Base-by-base conservation (phyloP, 2,329 filamentous ascomycete species). In the Aureobasidium uvarum region DNA sequence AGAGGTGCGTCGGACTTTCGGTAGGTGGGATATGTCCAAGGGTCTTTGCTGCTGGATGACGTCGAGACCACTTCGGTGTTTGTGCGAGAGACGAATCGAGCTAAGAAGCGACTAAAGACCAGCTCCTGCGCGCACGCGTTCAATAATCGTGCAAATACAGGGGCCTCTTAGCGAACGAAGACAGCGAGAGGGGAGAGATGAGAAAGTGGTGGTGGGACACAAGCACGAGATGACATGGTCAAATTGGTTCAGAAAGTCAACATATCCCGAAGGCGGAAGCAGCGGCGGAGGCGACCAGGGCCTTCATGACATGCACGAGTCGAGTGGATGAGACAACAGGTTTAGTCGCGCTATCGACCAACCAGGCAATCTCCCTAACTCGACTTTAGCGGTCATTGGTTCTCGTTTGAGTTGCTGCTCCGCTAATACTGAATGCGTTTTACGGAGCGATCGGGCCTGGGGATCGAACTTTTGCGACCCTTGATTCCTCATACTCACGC, bases 21-120 rank as follows among this genome's bases (percentile, higher is more conserved):
- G 1, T 39, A 41, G 41, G 45, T 50, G 16, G 25, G 5, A 39
- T 50, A 23, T 51, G 33, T 51, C 25, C 28, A 28, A 51, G 33
- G 46, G 45, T 62, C 58, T 46, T 23, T 46, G 58, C 56, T 46
- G 56, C 11, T 28, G 56, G 31, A 63, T 63, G 60, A 63, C 60
- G 60, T 63, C 60, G 60, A 63, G 20, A 60, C 60, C 48, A 54
- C 60, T 28, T 54, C 38, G 60, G 58, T 62, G 33, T n/a, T 62
- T 38, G n/a, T 18, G n/a, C 25, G 3, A 28, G 43, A 41, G 0
- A 14, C n/a, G 45, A 6, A 14, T 31, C 58, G 58, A 14, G 51
- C 20, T 25, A 25, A 5, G 28, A 14, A n/a, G 20, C 25, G 38
- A 18, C 43, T 8, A 25, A 25, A 36, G 14, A 38, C 11, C 36